Percentiles rank a stretch among this genome's conserved stretches.
Conservation (phyloP, 192 early-diverging fungal genomes). For the Coemansia sp. region DNA sequence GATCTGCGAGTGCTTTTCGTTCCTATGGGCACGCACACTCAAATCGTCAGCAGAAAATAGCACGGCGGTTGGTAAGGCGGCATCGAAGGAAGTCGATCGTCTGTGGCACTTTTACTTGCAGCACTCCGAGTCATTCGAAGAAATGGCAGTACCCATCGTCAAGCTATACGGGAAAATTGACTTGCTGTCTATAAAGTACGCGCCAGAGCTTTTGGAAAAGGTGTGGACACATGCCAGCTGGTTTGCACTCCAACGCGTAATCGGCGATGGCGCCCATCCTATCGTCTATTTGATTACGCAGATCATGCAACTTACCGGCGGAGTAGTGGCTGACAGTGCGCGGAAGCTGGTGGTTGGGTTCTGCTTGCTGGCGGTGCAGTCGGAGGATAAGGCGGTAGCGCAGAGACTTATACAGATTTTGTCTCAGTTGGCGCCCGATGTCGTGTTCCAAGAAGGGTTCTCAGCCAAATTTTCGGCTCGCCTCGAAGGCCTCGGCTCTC, state of each 20-base stretch:
- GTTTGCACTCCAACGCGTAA: constrained; percentile 41
- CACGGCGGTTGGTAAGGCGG: constrained; percentile 29
- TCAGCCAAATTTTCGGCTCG: constrained; percentile 26
- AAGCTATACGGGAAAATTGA: constrained; percentile 39
- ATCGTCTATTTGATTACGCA: constrained; percentile 29
- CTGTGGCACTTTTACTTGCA: constrained; percentile 55
- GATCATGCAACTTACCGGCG: constrained; percentile 12
- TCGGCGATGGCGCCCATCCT: constrained; percentile 16
- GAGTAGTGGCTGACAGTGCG: constrained; percentile 11
- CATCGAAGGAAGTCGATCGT: constrained; percentile 32
- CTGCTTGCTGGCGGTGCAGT: constrained; percentile 31
- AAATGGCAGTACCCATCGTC: constrained; percentile 35
- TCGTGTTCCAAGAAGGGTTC: constrained; percentile 34
- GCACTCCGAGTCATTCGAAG: constrained; percentile 18
- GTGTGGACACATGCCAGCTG: constrained; percentile 52
- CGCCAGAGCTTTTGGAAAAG: constrained; percentile 19
- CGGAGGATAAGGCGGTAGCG: constrained; percentile 20
- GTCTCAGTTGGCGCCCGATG: constrained; percentile 33
- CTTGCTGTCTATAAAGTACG: constrained; percentile 24
- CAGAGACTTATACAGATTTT: constrained; percentile 33
- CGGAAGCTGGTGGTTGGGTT: constrained; percentile 35
- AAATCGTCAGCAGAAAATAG: constrained; percentile 9
- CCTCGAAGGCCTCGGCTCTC: constrained; percentile 27
- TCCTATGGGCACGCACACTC: constrained; percentile 42
- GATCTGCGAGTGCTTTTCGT: constrained; percentile 46